Evolutionary conservation across 1,284 basidiomycete species (phyloP), one percentile per base, ranked within the genome.

Genomic region (Marasmius fiardii): DNA sequence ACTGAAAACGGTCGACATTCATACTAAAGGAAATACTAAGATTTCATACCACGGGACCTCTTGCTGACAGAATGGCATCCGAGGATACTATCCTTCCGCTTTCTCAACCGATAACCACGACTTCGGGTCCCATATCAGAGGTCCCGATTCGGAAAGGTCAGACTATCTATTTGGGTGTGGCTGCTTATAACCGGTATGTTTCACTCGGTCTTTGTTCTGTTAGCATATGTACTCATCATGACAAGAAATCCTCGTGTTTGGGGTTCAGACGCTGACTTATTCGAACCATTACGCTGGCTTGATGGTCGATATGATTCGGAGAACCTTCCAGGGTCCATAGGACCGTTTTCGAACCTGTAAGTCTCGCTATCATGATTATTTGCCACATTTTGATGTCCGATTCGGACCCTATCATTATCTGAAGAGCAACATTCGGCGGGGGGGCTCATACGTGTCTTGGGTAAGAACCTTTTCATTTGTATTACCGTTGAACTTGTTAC

Each of bases 71-170:
- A 10, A 35, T 55, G 14, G 53, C 53, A 1, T 23, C 26, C 12
- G 26, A 33, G 2, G 57, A 58, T 24, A 52, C 57, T 7, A 50
- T 55, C 41, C 45, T 58, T 16, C 57, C 57, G 14, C 41, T 58
- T 20, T 58, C 57, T 3, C 24, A 52, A 39, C 57, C 57, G 3
- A 45, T 55, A n/a, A 52, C 8, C 18, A 51, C 47, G 24, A n/a
- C 23, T 24, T 37, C 37, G 16, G 53, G 56, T 20, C 14, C 14
- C 20, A 51, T 58, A 2, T 23, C 33, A 1, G 48, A 55, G 33
- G 14, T 58, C 1, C 12, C 23, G 24, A 44, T 58, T 0, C 37
- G 20, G 24, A 58, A 58, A 33, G 57, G 57, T 37, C 48, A 51
- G n/a, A 50, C 37, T 11, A 44, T 58, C 18, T 16, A 21, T 16